Conservation (phyloP, 306 rosid genomes). For the Vigna mungo region DNA sequence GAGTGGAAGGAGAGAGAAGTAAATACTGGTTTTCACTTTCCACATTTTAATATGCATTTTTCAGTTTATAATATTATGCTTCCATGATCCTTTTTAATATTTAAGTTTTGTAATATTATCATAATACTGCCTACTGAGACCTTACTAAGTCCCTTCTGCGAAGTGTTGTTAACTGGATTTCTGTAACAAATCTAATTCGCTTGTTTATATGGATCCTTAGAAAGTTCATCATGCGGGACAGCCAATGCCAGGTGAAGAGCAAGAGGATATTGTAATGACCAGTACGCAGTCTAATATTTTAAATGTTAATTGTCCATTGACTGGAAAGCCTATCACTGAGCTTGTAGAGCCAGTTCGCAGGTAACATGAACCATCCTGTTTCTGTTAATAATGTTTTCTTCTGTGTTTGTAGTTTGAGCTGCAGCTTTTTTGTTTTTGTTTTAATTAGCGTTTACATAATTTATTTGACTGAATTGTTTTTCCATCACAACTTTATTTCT, state of each 20-base stretch:
- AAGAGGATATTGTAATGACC: slow-evolving; percentile 92
- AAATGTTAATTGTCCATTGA: slow-evolving; percentile 78
- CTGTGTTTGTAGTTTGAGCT: slow-evolving; percentile 22
- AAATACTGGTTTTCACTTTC: slow-evolving; percentile 2
- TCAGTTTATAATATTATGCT: slow-evolving; percentile 17
- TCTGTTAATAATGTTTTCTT: slow-evolving; percentile 12
- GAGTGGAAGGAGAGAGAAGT: background rate
- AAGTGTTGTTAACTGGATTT: slow-evolving; percentile 21
- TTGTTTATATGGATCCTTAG: slow-evolving; percentile 59
- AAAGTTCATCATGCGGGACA: slow-evolving; percentile 90
- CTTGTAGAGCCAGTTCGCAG: slow-evolving; percentile 87
- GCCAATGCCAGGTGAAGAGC: slow-evolving; percentile 95
- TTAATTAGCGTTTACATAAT: background rate
- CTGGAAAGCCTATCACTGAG: slow-evolving; percentile 80
- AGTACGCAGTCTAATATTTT: slow-evolving; percentile 72
- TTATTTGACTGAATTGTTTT: slow-evolving; percentile 30
- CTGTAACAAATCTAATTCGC: slow-evolving; percentile 29
- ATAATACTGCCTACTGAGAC: background rate
- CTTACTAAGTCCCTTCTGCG: slow-evolving; percentile 32
- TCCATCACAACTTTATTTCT: slow-evolving; percentile 12
- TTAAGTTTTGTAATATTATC: slow-evolving; percentile 4
- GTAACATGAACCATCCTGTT: slow-evolving; percentile 49
- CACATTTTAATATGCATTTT: slow-evolving; percentile 8
- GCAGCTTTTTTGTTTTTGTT: background rate
- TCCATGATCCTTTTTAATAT: slow-evolving; percentile 21